phyloP scores from a whole-genome alignment of 1,139 yeast genomes.

The Spathaspora sp. region DNA sequence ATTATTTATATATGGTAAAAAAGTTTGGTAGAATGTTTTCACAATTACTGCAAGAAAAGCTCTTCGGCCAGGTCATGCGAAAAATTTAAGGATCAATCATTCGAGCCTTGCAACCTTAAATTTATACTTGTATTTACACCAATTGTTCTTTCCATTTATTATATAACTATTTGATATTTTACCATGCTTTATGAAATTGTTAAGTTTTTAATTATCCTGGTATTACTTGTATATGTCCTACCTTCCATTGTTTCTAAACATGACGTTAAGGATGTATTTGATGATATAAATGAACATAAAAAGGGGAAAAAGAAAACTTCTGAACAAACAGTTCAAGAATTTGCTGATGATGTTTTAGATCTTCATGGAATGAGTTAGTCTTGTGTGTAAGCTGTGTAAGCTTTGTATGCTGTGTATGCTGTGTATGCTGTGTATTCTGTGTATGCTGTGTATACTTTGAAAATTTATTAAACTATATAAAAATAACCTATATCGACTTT shows the following conservation, averaged over 20 bases:
- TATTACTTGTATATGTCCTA: background rate
- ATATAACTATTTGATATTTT: background rate
- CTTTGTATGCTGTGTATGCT: too few species aligned
- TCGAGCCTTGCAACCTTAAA: background rate
- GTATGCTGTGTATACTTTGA: too few species aligned
- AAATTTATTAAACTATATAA: background rate
- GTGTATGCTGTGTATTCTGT: too few species aligned
- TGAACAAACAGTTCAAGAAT: background rate
- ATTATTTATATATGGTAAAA: too few species aligned
- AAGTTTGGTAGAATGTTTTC: background rate
- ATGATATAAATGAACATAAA: background rate
- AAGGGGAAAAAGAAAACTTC: background rate
- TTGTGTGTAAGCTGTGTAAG: too few species aligned
- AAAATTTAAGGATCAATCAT: background rate
- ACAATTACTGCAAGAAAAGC: background rate
- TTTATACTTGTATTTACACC: background rate
- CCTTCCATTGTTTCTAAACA: background rate
- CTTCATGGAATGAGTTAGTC: background rate
- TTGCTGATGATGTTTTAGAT: slow-evolving; percentile 1
- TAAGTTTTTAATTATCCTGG: background rate
- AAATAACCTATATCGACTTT: background rate
- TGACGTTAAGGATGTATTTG: slow-evolving; percentile 1
- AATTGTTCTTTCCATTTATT: background rate
- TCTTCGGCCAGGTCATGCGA: background rate
- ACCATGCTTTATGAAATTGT: background rate